Evolutionary conservation across 2,329 filamentous ascomycete genomes (phyloP).

Genomic region (Penicillium sp.): DNA sequence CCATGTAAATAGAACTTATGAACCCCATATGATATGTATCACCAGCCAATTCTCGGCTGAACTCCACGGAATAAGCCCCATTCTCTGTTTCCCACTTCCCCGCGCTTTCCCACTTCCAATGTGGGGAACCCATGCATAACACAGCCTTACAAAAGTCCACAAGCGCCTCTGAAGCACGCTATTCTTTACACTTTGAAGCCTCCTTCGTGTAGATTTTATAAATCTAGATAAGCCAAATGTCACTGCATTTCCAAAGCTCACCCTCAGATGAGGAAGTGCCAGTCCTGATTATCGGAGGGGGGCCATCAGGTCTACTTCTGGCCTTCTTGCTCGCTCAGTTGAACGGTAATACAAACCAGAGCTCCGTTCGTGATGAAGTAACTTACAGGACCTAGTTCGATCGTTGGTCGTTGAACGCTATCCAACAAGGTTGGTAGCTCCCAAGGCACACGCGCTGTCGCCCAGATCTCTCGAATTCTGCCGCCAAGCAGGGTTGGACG

Average conservation of each 20-base stretch:
- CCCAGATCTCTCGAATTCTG: constrained; percentile 31
- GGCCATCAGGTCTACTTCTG: constrained; percentile 38
- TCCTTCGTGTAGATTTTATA: background rate
- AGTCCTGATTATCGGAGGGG: constrained; percentile 37
- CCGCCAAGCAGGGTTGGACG: constrained; percentile 28
- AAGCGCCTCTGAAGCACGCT: background rate
- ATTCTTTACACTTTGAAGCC: background rate
- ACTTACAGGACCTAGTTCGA: constrained; percentile 16
- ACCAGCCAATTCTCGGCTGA: background rate
- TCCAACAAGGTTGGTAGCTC: constrained; percentile 24
- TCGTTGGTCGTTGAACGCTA: constrained; percentile 32
- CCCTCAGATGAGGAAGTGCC: constrained; percentile 6
- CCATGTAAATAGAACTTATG: background rate
- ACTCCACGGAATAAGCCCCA: background rate
- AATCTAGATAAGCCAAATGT: background rate
- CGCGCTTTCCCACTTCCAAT: constrained; percentile 1
- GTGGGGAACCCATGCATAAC: background rate
- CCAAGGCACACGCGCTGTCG: constrained; percentile 32
- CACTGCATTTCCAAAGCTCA: background rate
- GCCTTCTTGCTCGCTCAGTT: constrained; percentile 36
- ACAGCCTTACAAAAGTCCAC: background rate
- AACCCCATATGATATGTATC: background rate
- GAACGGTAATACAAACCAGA: constrained; percentile 17
- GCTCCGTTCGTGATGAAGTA: background rate
- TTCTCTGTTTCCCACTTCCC: background rate